Base-by-base conservation (phyloP, 106 monocot species). In the Allium fistulosum region DNA sequence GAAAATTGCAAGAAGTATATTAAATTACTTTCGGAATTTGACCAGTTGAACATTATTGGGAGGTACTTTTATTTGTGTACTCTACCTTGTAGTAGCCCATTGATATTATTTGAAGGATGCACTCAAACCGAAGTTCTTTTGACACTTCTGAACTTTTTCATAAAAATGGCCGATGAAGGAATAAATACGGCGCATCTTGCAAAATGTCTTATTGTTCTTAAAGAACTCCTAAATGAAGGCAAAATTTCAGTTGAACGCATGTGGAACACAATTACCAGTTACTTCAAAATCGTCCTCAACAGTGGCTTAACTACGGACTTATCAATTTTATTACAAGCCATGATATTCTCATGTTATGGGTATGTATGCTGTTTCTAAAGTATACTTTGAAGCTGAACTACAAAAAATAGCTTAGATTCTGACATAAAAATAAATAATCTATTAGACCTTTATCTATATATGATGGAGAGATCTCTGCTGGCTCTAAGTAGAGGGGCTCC, bases 1-100 rank as follows among this genome's bases (percentile, higher is more conserved):
- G 82, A 84, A 55, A 70, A 27, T 62, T 97, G 88, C 84, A 82
- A 72, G 69, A 80, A 75, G 67, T 97, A 92, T 74, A 49, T 92
- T 18, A 62, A 59, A 69, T 59, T 45, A 52, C 72, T 97, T 53
- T 37, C 78, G 63, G 71, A 79, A 49, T 51, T 55, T 69, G 92
- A 92, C 58, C 71, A 62, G 10, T 73, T 76, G 26, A 50, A 63
- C 66, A 77, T 84, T 48, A 46, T 87, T 11, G 76, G 73, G 57
- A 92, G 67, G 52, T 89, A 79, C 49, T 82, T 56, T 63, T 79
- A 52, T 7, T 62, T 97, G 3, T 89, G 75, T 75, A 71, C 86
- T 63, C 77, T 77, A 45, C 73, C 79, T 61, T 46, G 8, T 57
- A 81, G 64, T 70, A 52, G 64, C 18, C 68, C 78, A 55, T 27